Evolutionary conservation across 768 basidiomycete species (phyloP), one percentile per base, ranked within the genome.

Genomic region (Serendipita indica): DNA sequence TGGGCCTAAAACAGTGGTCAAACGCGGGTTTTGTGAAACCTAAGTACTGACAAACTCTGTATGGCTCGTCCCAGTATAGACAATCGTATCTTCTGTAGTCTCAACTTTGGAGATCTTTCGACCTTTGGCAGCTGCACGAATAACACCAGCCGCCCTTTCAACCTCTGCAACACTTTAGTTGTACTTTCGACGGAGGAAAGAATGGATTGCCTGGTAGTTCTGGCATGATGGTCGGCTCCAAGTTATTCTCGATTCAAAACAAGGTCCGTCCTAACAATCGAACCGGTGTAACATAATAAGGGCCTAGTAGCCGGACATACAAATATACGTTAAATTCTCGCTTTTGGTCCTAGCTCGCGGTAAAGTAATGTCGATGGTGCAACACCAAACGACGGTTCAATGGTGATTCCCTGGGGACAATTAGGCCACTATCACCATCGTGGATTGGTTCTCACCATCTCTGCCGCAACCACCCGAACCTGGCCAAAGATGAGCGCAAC

Each of bases 391-490:
- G 88, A 82, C 2, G 84, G 81, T 28, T 80, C 77, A 58, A 89
- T 70, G 62, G 74, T 71, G 58, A 90, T 78, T 39, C 76, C 78
- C 87, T 90, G 60, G 2, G 20, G 30, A 30, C 3, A 20, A 39
- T 35, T 63, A 32, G 60, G 39, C 67, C 60, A 54, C 39, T 33
- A 20, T 37, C 57, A 25, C 14, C 54, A 60, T 33, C 3, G 57
- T 58, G 16, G 56, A 5, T 13, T 20, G 43, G 18, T 41, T 20
- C 81, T 60, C 61, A 89, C 88, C 66, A 87, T 70, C 72, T 91
- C 88, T 62, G 86, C 86, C 18, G 86, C 83, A 61, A 90, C 84
- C 14, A 89, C 83, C 57, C 89, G 83, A 58, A 91, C 77, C 86
- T 89, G 35, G n/a, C 46, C 58, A 39, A 33, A 41, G 46, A 39